Evolutionary conservation across 352 stramenopile species (phyloP), one percentile per base, ranked within the genome.

Genomic region (Pythium coloratum): DNA sequence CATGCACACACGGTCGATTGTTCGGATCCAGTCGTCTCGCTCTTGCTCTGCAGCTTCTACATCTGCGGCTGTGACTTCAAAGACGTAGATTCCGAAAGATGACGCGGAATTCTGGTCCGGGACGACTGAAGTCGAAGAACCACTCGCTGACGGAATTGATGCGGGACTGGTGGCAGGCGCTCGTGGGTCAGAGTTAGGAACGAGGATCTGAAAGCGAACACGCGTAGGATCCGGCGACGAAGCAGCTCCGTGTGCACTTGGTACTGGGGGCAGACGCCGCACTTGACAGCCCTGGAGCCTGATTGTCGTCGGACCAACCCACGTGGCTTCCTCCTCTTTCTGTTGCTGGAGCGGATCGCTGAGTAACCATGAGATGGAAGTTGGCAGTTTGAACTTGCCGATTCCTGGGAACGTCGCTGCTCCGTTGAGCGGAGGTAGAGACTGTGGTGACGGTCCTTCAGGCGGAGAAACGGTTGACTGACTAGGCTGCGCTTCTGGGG

Each of bases 241-340:
- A 18, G 40, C 10, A 18, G 12, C 18, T 24, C 18, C 20, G 7
- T 28, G 8, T 12, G 14, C 16, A 4, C 24, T 6, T 3, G 20
- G 8, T 46, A n/a, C 8, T 16, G 30, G 51, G 44, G 71, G 58
- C 42, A 84, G 36, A 16, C 64, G 76, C 3, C 76, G 76, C 12
- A 80, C 73, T 44, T 91, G 82, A 33, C 76, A 88, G 5, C 78
- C 80, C 47, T 89, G 80, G 4, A 90, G 62, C 24, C 71, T 70
- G 56, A 87, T 84, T 20, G 59, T 36, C 7, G 61, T 66, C 16
- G 30, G 50, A 26, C 38, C 56, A 46, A 59, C 55, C 67, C 54
- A 59, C 7, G 40, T 50, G 5, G 18, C 38, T 8, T 64, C 56
- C 6, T 64, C 56, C 13, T 63, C 58, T 55, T 64, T 61, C 2